These are phyloP conservation scores for Spergularia azorica DNA, from an alignment of 179 eudicot species.

Conservation along the genomic window DNA sequence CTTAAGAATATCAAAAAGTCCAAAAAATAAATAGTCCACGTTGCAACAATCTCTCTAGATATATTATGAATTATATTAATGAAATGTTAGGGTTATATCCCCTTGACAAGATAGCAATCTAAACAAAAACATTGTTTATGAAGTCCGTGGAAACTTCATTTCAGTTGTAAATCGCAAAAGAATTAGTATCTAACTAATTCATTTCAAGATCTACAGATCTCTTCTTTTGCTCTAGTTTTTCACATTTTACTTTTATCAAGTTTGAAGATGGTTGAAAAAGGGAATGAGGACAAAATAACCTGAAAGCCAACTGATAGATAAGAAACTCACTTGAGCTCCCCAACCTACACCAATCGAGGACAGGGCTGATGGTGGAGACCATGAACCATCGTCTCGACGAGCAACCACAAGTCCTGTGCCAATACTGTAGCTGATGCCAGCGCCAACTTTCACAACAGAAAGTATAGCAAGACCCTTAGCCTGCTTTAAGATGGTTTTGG, in stretches of 20 bases:
- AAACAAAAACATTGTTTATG: background rate
- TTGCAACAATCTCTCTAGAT: too few species aligned
- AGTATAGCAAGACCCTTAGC: constrained; percentile 90
- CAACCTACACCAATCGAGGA: constrained; percentile 77
- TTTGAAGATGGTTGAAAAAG: background rate
- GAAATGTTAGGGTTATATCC: too few species aligned
- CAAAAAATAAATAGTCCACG: too few species aligned
- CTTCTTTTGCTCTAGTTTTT: background rate
- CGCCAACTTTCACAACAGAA: constrained; percentile 69
- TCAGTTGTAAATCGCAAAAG: background rate
- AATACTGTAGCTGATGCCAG: constrained; percentile 65
- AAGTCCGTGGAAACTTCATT: background rate
- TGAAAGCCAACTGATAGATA: background rate
- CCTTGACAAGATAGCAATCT: background rate
- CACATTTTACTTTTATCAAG: background rate
- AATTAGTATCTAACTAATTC: background rate
- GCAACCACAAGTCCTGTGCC: constrained; percentile 80
- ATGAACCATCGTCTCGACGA: constrained; percentile 72
- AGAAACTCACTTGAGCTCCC: constrained; percentile 72
- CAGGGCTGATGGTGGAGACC: constrained; percentile 87
- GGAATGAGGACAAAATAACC: background rate
- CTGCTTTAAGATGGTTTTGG: constrained; percentile 58
- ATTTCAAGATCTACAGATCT: background rate
- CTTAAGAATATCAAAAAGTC: too few species aligned
- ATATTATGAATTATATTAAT: too few species aligned